Conservation (phyloP, 805 yeast species). For the Cyberlindnera mississippiensis region DNA sequence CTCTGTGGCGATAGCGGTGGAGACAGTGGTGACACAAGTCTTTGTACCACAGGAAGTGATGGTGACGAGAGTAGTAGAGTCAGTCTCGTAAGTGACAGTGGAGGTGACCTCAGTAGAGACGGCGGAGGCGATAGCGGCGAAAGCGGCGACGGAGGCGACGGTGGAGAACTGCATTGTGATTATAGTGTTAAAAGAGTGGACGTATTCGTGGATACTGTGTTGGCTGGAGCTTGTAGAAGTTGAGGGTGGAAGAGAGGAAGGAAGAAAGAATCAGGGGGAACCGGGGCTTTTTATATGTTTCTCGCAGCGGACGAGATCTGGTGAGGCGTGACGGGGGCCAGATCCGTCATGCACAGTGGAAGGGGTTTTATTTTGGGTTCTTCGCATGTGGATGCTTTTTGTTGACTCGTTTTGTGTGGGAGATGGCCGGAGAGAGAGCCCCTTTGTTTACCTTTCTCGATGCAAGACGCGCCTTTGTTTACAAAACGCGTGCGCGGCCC, state of each 20-base stretch:
- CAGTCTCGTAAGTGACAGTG: conserved; percentile 12
- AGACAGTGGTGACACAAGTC: conserved; percentile 22
- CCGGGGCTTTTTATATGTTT: conserved; percentile 1
- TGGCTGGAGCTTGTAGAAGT: conserved; percentile 5
- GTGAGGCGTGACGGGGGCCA: not conserved
- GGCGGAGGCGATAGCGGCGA: conserved; percentile 25
- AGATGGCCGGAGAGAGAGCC: not conserved
- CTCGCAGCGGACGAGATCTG: not conserved
- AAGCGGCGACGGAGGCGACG: conserved; percentile 20
- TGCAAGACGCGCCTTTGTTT: not conserved
- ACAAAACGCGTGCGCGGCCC: not conserved
- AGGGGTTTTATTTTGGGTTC: not conserved
- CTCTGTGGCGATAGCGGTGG: conserved; percentile 21
- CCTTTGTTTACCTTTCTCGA: not conserved
- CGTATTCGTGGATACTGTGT: conserved; percentile 17
- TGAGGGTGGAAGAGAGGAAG: not conserved
- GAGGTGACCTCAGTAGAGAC: conserved; percentile 24
- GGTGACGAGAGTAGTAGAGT: conserved; percentile 22
- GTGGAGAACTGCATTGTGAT: conserved; percentile 27
- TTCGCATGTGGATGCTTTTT: not conserved
- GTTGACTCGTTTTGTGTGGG: not conserved
- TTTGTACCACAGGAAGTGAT: conserved; percentile 28
- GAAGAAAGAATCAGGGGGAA: not conserved
- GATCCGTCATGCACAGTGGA: not conserved
- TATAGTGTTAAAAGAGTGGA: conserved; percentile 20